Evolutionary conservation across 257 asterid genomes (phyloP).

Genomic region (Leptodermis oblonga): DNA sequence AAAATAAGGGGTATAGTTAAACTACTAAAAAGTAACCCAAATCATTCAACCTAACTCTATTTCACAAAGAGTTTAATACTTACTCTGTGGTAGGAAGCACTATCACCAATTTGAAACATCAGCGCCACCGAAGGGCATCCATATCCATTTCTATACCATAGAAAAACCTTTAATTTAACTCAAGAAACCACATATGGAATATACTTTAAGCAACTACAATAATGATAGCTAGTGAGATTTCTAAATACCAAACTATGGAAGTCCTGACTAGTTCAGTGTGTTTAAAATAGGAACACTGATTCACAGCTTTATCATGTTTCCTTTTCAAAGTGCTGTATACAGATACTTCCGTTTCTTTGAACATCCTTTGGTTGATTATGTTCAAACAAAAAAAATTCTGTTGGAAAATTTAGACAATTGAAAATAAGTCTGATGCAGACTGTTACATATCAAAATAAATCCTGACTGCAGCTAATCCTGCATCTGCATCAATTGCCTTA

Average conservation of each 20-base stretch:
- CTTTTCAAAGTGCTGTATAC: neutral
- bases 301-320: neutral
- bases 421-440: neutral
- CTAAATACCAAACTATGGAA: neutral
- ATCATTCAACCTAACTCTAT: neutral
- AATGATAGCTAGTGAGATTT: neutral
- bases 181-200: neutral
- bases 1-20: neutral
- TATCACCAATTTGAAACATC: conserved; percentile 86
- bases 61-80: conserved; percentile 17
- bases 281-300: neutral
- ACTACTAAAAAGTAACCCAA: neutral
- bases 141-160: conserved; percentile 52
- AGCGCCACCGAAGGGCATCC: conserved; percentile 76
- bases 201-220: neutral
- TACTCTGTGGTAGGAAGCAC: conserved; percentile 73
- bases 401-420: neutral
- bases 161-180: conserved; percentile 13
- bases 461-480: too few species aligned
- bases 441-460: neutral
- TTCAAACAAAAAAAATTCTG: neutral
- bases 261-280: neutral
- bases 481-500: too few species aligned
- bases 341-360: neutral
- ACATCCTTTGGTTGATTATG: neutral